phyloP scores from a whole-genome alignment of 805 yeast species.

The Blastobotrys robertii region DNA sequence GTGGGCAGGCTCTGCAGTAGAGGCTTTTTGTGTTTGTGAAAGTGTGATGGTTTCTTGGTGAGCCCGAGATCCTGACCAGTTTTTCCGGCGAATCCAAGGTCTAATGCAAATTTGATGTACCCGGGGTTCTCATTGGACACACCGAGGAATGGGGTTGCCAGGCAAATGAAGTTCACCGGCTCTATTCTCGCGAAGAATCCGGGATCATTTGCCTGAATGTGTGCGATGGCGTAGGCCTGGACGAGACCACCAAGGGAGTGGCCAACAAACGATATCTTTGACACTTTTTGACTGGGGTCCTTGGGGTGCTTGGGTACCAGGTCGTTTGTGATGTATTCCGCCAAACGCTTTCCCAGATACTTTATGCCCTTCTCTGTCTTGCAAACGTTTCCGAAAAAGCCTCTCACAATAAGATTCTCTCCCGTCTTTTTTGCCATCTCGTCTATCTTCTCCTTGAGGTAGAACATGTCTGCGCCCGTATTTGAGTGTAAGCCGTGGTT shows the following conservation, averaged over 20 bases:
- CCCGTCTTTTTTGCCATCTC: conserved; percentile 32
- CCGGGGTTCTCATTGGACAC: conserved; percentile 80
- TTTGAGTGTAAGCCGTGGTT: conserved; percentile 94
- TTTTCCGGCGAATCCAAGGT: conserved; percentile 82
- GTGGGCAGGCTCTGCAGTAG: conserved; percentile 66
- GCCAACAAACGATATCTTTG: conserved; percentile 73
- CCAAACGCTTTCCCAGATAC: conserved; percentile 73
- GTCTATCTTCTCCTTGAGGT: conserved; percentile 72
- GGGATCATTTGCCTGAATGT: conserved; percentile 54
- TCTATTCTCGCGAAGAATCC: conserved; percentile 50
- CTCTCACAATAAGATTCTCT: conserved; percentile 70
- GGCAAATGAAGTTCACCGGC: conserved; percentile 70
- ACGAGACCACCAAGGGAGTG: conserved; percentile 92
- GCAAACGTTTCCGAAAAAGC: conserved; percentile 74
- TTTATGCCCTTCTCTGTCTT: conserved; percentile 84
- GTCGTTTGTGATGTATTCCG: conserved; percentile 54
- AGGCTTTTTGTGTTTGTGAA: conserved; percentile 37
- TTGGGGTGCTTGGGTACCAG: conserved; percentile 33
- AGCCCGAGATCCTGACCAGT: conserved; percentile 89
- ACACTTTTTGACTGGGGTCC: conserved; percentile 27
- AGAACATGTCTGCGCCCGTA: conserved; percentile 81
- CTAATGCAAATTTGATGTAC: conserved; percentile 73
- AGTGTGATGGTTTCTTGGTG: conserved; percentile 28
- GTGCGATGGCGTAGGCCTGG: conserved; percentile 84
- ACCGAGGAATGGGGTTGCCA: conserved; percentile 88